Percentiles rank a stretch among this genome's conserved stretches.
Evolutionary conservation across 306 rosid species (phyloP).

Genomic region (Hippophae rhamnoides): DNA sequence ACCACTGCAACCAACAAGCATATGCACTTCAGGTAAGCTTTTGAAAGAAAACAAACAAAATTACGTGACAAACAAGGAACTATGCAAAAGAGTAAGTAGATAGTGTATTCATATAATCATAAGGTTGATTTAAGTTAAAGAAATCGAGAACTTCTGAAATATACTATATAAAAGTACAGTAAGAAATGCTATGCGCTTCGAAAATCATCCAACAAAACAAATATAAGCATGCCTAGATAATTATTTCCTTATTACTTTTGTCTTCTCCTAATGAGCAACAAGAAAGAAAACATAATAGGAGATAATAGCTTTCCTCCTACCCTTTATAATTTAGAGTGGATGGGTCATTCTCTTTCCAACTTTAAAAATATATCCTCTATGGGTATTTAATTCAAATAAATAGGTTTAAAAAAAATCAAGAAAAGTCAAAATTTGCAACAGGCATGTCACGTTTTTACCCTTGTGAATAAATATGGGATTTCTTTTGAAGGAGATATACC

Average conservation of each 20-base stretch:
- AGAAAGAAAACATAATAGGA: background rate
- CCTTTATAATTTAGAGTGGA: background rate
- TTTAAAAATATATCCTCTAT: background rate
- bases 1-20: constrained; percentile 45
- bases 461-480: background rate
- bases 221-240: background rate
- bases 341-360: background rate
- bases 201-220: background rate
- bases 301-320: constrained; percentile 1
- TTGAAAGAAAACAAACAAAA: no score
- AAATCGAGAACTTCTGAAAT: background rate
- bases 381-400: background rate
- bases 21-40: constrained; percentile 1
- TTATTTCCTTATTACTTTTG: background rate
- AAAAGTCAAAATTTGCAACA: background rate
- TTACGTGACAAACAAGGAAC: no score
- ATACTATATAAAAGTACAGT: background rate
- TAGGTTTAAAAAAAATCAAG: constrained; percentile 1
- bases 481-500: constrained; percentile 25
- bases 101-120: no score
- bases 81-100: no score
- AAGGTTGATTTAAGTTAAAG: no score
- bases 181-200: background rate
- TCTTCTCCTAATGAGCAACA: background rate
- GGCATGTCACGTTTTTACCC: background rate